Evolutionary conservation across 2,329 filamentous ascomycete genomes (phyloP), one percentile per base, ranked within the genome.

Genomic region (Myotisia sp.): DNA sequence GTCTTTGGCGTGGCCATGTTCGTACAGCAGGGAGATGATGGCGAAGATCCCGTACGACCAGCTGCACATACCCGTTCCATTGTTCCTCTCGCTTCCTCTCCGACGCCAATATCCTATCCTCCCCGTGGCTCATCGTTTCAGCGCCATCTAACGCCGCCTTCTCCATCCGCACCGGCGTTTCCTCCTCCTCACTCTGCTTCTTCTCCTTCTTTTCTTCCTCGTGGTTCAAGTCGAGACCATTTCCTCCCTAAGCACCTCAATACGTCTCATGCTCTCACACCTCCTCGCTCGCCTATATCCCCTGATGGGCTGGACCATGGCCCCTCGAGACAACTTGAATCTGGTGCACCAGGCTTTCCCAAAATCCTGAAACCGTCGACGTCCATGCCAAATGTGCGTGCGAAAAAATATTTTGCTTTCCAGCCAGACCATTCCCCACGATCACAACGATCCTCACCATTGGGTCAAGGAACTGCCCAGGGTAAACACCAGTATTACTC

Each of bases 11-110:
- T 59, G 57, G 55, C 56, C 53, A 60, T 60, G 57, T 56, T 58
- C 57, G 59, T 55, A 54, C 54, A 53, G 51, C 52, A 53, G 55
- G 54, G 50, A 48, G 49, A 47, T 40, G 38, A 44, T 42, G 50
- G 42, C 48, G 48, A 52, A 40, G 48, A 50, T 38, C 26, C 29
- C 26, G 26, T 27, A 20, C 28, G 26, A 28, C 19, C 30, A 9
- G 29, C 39, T 36, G 28, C 49, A 50, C 40, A 43, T 48, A 35
- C 42, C 47, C 38, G 47, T 44, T 22, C 20, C 29, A 23, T 35
- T 21, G 20, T 34, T 34, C 41, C 50, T 49, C 35, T 31, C 7
- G 21, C 30, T 29, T 13, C 33, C 1, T 9, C 22, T 9, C 17
- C 23, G 3, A 18, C 35, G 12, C 23, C 37, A 16, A 10, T n/a